Conservation (phyloP, 148 eudicot genomes). For the Gaultheria prostrata region DNA sequence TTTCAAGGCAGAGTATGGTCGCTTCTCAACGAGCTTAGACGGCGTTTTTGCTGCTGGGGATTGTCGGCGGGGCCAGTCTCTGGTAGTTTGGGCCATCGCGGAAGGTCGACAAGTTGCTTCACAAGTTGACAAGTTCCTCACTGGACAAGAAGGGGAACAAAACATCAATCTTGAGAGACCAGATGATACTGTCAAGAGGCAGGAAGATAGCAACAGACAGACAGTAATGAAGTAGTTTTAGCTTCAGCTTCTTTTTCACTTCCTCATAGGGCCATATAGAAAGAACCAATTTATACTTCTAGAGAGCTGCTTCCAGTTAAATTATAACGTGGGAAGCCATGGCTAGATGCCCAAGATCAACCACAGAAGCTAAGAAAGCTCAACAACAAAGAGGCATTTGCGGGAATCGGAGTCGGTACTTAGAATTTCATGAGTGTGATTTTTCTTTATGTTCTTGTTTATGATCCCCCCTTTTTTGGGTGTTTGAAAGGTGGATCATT, state of each 20-base stretch:
- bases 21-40: conserved; percentile 63
- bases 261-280: background rate
- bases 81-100: conserved; percentile 90
- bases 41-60: conserved; percentile 96
- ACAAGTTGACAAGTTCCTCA: conserved; percentile 74
- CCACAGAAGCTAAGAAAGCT: background rate
- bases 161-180: conserved; percentile 21
- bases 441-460: background rate
- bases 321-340: background rate
- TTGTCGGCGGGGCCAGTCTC: conserved; percentile 93
- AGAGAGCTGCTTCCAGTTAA: conserved; percentile 12
- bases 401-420: background rate
- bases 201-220: conserved; percentile 29
- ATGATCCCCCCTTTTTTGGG: background rate
- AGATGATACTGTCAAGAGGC: conserved; percentile 26
- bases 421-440: background rate
- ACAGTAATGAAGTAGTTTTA: conserved; percentile 27
- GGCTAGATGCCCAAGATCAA: background rate
- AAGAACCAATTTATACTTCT: background rate
- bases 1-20: conserved; percentile 51
- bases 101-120: conserved; percentile 94
- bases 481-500: background rate
- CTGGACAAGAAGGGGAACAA: conserved; percentile 44
- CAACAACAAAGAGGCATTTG: background rate
- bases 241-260: background rate